These are phyloP conservation scores for Dipodascopsis uninucleata DNA, from an alignment of 805 yeast genomes.

Conservation along the genomic window DNA sequence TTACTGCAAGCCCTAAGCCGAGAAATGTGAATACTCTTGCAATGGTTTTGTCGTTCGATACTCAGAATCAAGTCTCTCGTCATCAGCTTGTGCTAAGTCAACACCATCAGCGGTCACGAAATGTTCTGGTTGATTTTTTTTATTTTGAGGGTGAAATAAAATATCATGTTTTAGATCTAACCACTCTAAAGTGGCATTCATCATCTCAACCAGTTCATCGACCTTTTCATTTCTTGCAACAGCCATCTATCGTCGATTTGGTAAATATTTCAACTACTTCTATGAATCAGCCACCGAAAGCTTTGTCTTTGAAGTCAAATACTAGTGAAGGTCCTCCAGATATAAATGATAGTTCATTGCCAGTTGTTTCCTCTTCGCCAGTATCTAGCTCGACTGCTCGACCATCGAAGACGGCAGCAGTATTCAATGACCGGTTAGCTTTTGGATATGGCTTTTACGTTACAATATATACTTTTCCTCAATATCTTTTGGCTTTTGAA, in stretches of 20 bases:
- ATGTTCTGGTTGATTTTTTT: conserved; percentile 20
- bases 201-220: conserved; percentile 16
- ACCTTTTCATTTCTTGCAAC: conserved; percentile 17
- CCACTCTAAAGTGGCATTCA: conserved; percentile 14
- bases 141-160: conserved; percentile 20
- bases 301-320: not conserved
- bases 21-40: conserved; percentile 16
- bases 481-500: conserved; percentile 22
- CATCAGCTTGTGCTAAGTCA: conserved; percentile 2
- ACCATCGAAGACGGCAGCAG: conserved; percentile 20
- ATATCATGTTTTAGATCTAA: conserved; percentile 17
- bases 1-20: conserved; percentile 20
- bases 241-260: conserved; percentile 1
- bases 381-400: conserved; percentile 12
- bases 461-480: conserved; percentile 19
- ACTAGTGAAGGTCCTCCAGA: no score
- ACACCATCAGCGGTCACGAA: conserved; percentile 8
- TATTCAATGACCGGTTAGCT: conserved; percentile 17
- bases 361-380: not conserved
- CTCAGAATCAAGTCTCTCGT: conserved; percentile 4
- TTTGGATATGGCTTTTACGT: conserved; percentile 20
- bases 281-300: not conserved
- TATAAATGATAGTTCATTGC: no score
- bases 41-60: conserved; percentile 19
- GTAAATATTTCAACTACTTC: not conserved